phyloP scores from a whole-genome alignment of 2,329 filamentous ascomycete genomes.

The Fusarium hostae region DNA sequence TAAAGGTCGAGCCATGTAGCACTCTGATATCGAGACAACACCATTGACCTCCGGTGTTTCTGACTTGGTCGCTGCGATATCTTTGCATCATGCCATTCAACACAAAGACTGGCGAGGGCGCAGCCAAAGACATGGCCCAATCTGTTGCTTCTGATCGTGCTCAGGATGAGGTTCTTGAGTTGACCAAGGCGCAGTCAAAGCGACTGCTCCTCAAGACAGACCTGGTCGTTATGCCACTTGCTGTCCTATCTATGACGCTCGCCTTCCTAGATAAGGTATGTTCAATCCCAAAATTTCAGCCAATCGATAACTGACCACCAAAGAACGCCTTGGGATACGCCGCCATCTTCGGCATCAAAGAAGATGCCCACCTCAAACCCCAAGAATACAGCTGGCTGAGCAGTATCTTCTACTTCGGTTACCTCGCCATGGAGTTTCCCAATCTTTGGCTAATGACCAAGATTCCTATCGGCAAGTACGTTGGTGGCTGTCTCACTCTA shows the following conservation, averaged over 20 bases:
- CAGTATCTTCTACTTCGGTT: conserved; percentile 56
- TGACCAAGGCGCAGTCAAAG: conserved; percentile 1
- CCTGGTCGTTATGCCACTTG: conserved; percentile 14
- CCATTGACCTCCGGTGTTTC: too few species aligned
- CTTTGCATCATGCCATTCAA: neutral
- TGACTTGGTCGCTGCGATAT: too few species aligned
- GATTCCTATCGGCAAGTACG: conserved; percentile 33
- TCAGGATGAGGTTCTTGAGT: neutral
- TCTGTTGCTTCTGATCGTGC: neutral
- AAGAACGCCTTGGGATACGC: conserved; percentile 26
- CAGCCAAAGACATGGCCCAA: neutral
- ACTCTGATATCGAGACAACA: too few species aligned
- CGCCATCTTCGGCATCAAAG: conserved; percentile 36
- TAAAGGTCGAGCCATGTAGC: neutral
- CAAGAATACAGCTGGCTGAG: conserved; percentile 73
- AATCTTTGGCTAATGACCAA: conserved; percentile 43
- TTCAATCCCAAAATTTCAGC: fast-evolving
- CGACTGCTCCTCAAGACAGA: conserved; percentile 15
- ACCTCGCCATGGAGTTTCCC: conserved; percentile 62
- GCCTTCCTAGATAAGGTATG: conserved; percentile 18
- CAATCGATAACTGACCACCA: fast-evolving
- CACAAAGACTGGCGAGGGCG: fast-evolving
- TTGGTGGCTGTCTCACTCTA: conserved; percentile 33
- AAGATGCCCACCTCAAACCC: conserved; percentile 44
- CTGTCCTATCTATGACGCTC: neutral